phyloP scores from a whole-genome alignment of 768 basidiomycete species.

The Agrocybe chaxingu region DNA sequence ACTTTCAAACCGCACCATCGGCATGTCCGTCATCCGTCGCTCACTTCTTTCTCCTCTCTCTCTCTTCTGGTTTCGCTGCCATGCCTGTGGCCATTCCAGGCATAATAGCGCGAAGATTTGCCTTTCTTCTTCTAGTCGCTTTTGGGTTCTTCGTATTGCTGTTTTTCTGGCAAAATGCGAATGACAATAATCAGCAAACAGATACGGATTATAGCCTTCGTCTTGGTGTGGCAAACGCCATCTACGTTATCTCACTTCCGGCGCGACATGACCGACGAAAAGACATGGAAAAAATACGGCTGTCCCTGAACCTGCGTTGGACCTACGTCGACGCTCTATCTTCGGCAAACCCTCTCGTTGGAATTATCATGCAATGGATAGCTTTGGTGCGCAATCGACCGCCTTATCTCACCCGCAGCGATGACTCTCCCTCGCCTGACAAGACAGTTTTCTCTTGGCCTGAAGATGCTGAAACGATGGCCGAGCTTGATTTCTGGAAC shows the following conservation, averaged over 20 bases:
- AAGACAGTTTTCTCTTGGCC: slow-evolving; percentile 31
- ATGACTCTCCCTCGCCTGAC: not conserved
- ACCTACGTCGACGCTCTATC: slow-evolving; percentile 49
- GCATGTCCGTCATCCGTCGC: too few relatives aligned
- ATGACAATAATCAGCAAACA: too few relatives aligned
- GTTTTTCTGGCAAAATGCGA: too few relatives aligned
- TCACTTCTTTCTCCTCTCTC: too few relatives aligned
- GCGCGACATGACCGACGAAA: slow-evolving; percentile 49
- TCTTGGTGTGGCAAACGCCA: slow-evolving; percentile 37
- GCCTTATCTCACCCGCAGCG: slow-evolving; percentile 7
- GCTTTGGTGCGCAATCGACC: slow-evolving; percentile 22
- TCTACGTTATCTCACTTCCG: slow-evolving; percentile 62
- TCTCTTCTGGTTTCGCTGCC: too few relatives aligned
- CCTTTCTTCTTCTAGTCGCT: too few relatives aligned
- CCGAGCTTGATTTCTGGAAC: slow-evolving; percentile 23
- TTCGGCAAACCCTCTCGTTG: slow-evolving; percentile 33
- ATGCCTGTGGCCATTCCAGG: too few relatives aligned
- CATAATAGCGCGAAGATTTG: too few relatives aligned
- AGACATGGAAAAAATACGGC: slow-evolving; percentile 55
- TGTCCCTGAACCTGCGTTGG: slow-evolving; percentile 47
- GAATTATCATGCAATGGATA: slow-evolving; percentile 42
- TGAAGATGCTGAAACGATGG: slow-evolving; percentile 27
- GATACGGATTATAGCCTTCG: too few relatives aligned
- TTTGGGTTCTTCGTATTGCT: too few relatives aligned
- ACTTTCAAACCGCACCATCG: too few relatives aligned